Evolutionary conservation across 1,284 basidiomycete species (phyloP).

Genomic region (Tylopilus orsonianus): DNA sequence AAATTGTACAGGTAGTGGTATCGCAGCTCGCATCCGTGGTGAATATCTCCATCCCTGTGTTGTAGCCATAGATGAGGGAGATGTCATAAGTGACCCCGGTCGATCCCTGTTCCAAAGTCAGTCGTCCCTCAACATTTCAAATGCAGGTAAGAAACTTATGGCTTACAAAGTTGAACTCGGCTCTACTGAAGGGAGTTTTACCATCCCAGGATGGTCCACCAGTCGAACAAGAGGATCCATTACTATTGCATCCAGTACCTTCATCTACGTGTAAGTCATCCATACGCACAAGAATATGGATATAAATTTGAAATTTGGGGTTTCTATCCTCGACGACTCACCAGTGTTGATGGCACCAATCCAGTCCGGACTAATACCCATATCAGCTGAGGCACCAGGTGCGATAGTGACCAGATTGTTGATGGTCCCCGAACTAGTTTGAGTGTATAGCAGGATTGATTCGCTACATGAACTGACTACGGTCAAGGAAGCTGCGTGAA

Average conservation of each 20-base stretch:
- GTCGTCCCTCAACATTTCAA: neutral
- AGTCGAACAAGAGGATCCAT: slow-evolving; percentile 28
- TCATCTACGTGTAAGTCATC: too few species aligned
- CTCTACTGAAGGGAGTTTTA: slow-evolving; percentile 34
- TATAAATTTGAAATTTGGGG: too few species aligned
- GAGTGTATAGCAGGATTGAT: slow-evolving; percentile 32
- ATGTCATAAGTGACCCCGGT: slow-evolving; percentile 36
- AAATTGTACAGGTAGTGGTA: slow-evolving; percentile 20
- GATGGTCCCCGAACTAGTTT: slow-evolving; percentile 32
- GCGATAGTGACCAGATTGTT: slow-evolving; percentile 27
- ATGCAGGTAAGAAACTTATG: neutral
- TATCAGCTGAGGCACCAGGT: slow-evolving; percentile 24
- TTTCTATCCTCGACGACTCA: too few species aligned
- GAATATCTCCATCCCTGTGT: slow-evolving; percentile 38
- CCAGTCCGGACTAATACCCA: slow-evolving; percentile 36
- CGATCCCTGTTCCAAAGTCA: neutral
- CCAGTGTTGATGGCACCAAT: slow-evolving; percentile 35
- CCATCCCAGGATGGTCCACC: slow-evolving; percentile 35
- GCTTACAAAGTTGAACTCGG: slow-evolving; percentile 32
- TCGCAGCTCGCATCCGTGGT: slow-evolving; percentile 14
- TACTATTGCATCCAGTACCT: slow-evolving; percentile 33
- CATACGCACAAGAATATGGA: too few species aligned
- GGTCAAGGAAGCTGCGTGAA: slow-evolving; percentile 32
- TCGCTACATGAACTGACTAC: slow-evolving; percentile 31
- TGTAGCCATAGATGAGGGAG: slow-evolving; percentile 39